phyloP scores from a whole-genome alignment of 2,329 filamentous ascomycete species.

The Neofusicoccum sp. region DNA sequence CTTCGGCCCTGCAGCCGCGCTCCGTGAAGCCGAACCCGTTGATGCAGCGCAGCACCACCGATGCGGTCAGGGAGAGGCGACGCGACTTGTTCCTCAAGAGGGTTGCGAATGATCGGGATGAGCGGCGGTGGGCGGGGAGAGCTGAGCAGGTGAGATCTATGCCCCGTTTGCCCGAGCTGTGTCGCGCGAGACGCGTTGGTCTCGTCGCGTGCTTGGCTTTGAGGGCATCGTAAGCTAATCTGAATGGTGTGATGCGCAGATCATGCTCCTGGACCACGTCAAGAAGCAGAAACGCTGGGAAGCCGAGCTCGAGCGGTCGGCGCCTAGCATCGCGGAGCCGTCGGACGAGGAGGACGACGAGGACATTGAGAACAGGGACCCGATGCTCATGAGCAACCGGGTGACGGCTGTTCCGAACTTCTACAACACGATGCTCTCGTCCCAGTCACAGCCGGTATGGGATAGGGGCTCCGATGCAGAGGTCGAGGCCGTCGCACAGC shows the following conservation, averaged over 20 bases:
- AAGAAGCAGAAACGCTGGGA: conserved; percentile 49
- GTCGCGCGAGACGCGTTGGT: not conserved
- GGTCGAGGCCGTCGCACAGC: conserved; percentile 13
- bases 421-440: not conserved
- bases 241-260: conserved; percentile 31
- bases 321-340: conserved; percentile 37
- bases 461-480: conserved; percentile 6
- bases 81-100: conserved; percentile 70
- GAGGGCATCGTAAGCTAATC: not conserved
- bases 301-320: conserved; percentile 44
- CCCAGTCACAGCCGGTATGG: conserved; percentile 10
- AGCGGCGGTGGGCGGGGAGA: conserved; percentile 48
- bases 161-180: not conserved
- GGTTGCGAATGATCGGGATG: conserved; percentile 48
- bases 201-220: too few relatives aligned
- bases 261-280: conserved; percentile 52
- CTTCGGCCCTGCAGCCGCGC: conserved; percentile 33
- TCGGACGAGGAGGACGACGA: conserved; percentile 17
- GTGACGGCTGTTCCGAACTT: not conserved
- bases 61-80: conserved; percentile 65
- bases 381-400: conserved; percentile 12
- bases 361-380: conserved; percentile 6
- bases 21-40: conserved; percentile 65
- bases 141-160: conserved; percentile 48
- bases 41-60: conserved; percentile 51